A percentile compares a stretch with the other conserved stretches of the same genome.
Conservation (phyloP, 225 moss, liverwort and hornwort genomes). For the Climacium dendroides region DNA sequence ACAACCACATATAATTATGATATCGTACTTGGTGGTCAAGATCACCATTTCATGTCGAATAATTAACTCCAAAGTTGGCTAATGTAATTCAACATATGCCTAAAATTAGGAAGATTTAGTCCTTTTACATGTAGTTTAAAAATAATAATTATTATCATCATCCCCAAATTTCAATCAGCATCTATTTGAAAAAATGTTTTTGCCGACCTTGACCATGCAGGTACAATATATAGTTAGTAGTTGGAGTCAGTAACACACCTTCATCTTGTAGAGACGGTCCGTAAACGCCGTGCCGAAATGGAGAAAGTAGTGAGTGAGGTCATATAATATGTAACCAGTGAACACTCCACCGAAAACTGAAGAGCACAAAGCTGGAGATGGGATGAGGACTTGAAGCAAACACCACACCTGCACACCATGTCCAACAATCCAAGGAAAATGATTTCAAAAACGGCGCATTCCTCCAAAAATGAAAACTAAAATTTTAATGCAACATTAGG, state of each 20-base stretch:
- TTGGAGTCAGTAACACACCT: constrained; percentile 15
- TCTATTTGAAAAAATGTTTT: too few species aligned
- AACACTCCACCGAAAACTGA: constrained; percentile 51
- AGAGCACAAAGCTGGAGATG: neutral
- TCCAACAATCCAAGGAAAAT: neutral
- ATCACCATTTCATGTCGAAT: too few species aligned
- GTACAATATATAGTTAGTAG: neutral
- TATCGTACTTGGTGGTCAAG: too few species aligned
- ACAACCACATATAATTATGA: too few species aligned
- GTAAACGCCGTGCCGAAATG: constrained; percentile 58
- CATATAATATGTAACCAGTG: constrained; percentile 61
- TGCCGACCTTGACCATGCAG: neutral
- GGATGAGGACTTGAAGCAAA: neutral
- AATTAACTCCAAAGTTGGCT: too few species aligned
- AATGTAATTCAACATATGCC: too few species aligned
- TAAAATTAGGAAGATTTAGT: too few species aligned
- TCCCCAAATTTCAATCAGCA: too few species aligned
- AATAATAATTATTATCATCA: too few species aligned
- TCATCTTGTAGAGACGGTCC: constrained; percentile 36
- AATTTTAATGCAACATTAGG: neutral
- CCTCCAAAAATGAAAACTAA: neutral
- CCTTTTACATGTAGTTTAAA: too few species aligned
- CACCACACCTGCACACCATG: neutral
- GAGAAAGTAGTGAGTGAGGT: constrained; percentile 68
- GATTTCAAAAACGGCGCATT: neutral